Base-by-base conservation (phyloP, 306 rosid genomes). In the Fagus crenata region DNA sequence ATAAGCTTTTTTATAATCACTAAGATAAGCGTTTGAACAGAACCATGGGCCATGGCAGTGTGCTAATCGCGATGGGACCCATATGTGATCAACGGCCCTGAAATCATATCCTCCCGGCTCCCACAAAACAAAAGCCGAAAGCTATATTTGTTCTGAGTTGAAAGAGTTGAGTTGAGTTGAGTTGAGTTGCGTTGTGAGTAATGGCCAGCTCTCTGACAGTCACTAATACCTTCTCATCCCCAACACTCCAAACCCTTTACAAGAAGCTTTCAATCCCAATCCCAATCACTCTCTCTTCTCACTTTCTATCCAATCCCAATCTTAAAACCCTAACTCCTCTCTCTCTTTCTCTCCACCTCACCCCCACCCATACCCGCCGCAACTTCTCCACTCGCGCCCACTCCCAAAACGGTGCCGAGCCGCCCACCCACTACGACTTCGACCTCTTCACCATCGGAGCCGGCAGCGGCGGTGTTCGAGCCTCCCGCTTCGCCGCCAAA, bases 381-480 rank as follows among this genome's bases (percentile, higher is more conserved):
- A 18, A 49, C 77, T 59, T 86, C 71, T 5, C 87, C 5, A 76
- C 77, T 17, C 87, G 90, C 7, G 86, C 92, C 28, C 73, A 83
- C 6, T 86, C 93, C 42, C 85, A 71, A 8, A 84, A 89, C 81
- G 93, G 88, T 53, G 74, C 59, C 56, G 95, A 92, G 33, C 17
- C 80, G 11, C 3, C 79, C 55, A 82, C 78, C 84, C 88, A 76
- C 1, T 92, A 84, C 69, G 98, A 94, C 81, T 92, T 90, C 73
- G 98, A 94, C 80, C 96, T 94, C 68, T 92, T 94, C 85, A 92
- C 98, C 42, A 85, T 94, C 76, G 98, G 98, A 11, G 94, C 99
- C 1, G 98, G 98, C 4, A 96, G 98, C 67, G 99, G 98, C 4
- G 99, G 99, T 13, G 96, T 96, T 80, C 90, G 99, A 2, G 93